Evolutionary conservation across 495 filamentous ascomycete genomes (phyloP), one percentile per base, ranked within the genome.

Genomic region (Aspergillus biplanus): DNA sequence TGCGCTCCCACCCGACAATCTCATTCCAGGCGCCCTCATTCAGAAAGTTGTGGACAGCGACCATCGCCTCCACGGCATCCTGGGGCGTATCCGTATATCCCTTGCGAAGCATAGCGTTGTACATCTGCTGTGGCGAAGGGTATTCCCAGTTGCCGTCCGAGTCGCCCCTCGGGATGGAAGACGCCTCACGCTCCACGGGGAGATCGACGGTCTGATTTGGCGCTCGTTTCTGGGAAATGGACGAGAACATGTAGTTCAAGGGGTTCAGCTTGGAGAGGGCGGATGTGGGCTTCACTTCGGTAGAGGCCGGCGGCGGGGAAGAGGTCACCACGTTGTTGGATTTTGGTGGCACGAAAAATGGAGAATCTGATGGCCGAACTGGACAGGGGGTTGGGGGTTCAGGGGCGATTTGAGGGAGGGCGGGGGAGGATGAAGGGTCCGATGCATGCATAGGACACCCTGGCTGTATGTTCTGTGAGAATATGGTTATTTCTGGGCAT

Each of bases 121-220:
- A 98, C 95, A 98, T 98, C 74, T 98, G 95, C 78, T 98, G 96
- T 9, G 96, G 94, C 0, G 92, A 97, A 0, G 95, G 96, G 71
- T 98, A 98, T 74, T 97, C 96, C 95, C 95, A 98, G 69, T 92
- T 95, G 12, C 87, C 87, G 16, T 85, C 79, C 7, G 75, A 62
- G 67, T 88, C 85, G 65, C 91, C 93, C 58, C 89, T 86, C 21
- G 96, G 95, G 63, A 99, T 99, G 2, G 93, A 89, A 16, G 90
- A 94, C 9, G 82, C 73, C 71, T 96, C 91, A 50, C 95, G 90
- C 4, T 87, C 84, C 13, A 91, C 87, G 0, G 91, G 89, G 0
- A 98, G 86, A 37, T 81, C 76, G 11, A 89, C 73, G 11, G 86
- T 87, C 72, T 98, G 95, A 15, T 88, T 75, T 0, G 88, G 77